Conservation (phyloP, 177 flowering plant genomes). For the Vitis hybrid region DNA sequence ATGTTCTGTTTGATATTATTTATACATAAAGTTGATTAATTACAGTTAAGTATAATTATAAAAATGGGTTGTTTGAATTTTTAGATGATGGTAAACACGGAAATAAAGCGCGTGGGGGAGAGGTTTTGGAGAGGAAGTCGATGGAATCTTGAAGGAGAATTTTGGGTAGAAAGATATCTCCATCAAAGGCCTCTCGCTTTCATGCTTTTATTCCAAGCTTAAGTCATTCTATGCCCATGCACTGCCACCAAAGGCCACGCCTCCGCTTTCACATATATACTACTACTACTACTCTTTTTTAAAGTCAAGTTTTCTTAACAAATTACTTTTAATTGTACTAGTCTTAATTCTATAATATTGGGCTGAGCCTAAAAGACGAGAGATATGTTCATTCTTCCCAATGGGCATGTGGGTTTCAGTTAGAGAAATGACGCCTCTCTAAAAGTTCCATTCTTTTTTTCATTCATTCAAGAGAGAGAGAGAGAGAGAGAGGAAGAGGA, state of each 20-base stretch:
- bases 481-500: conserved; percentile 18
- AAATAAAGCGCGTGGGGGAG: not conserved
- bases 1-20: not conserved
- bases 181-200: conserved; percentile 22
- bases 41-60: no score
- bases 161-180: conserved; percentile 42
- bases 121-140: not conserved
- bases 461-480: not conserved
- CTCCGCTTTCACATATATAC: not conserved
- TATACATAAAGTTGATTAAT: no score
- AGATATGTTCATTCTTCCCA: no score
- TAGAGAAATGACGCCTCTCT: conserved; percentile 10
- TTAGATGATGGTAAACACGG: no score
- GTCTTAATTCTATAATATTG: no score
- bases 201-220: conserved; percentile 46
- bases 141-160: conserved; percentile 18
- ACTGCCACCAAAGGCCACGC: conserved; percentile 25
- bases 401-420: no score
- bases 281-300: conserved; percentile 4
- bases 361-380: no score
- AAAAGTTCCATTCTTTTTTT: conserved; percentile 2
- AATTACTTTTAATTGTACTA: not conserved
- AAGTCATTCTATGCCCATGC: conserved; percentile 45
- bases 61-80: no score
- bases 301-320: not conserved